These are phyloP conservation scores for Talaromyces adpressus DNA, from an alignment of 495 filamentous ascomycete species.

Conservation along the genomic window DNA sequence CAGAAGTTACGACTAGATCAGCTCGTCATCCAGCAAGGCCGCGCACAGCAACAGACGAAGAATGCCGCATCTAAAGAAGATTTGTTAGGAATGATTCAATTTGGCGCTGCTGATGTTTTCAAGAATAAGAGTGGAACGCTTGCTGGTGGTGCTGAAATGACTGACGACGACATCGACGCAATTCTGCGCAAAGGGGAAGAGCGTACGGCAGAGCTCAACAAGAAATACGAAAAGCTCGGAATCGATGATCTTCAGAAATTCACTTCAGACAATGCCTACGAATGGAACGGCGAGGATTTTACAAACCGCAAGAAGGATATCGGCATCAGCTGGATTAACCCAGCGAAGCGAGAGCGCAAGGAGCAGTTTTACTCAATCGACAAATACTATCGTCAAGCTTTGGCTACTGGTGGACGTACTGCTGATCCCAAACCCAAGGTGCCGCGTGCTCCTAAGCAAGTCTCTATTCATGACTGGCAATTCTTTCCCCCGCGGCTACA, in stretches of 20 bases:
- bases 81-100: conserved; percentile 95
- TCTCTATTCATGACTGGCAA: conserved; percentile 90
- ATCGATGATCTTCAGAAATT: conserved; percentile 98
- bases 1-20: conserved; percentile 97
- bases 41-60: conserved; percentile 85
- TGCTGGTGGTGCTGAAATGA: conserved; percentile 52
- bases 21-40: conserved; percentile 98
- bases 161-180: conserved; percentile 82
- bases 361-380: conserved; percentile 98
- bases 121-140: conserved; percentile 54
- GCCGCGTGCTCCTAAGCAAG: conserved; percentile 91
- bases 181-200: conserved; percentile 84
- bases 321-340: conserved; percentile 96
- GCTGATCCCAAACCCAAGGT: conserved; percentile 90
- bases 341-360: conserved; percentile 95
- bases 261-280: conserved; percentile 91
- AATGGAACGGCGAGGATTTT: conserved; percentile 98
- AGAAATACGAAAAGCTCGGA: conserved; percentile 94
- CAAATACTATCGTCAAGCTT: conserved; percentile 92
- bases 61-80: conserved; percentile 91
- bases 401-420: conserved; percentile 76
- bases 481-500: conserved; percentile 81
- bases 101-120: conserved; percentile 93
- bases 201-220: conserved; percentile 81
- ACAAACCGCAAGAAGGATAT: conserved; percentile 87